These are phyloP conservation scores for Penicillium sp. DNA, from an alignment of 2,329 filamentous ascomycete genomes.

Conservation along the genomic window DNA sequence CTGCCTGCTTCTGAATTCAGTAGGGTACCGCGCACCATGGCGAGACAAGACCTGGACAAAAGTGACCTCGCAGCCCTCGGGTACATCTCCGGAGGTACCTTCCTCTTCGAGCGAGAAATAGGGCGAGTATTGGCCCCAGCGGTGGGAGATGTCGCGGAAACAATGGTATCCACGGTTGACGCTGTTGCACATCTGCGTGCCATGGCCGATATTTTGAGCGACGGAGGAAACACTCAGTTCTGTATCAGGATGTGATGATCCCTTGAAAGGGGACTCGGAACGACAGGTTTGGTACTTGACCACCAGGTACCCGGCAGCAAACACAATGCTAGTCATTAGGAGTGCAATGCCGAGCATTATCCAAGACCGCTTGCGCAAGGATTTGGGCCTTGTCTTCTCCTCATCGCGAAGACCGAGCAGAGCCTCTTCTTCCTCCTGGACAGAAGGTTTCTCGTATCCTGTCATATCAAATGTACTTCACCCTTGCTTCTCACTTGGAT, in stretches of 20 bases:
- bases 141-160: conserved; percentile 55
- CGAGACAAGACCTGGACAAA: conserved; percentile 78
- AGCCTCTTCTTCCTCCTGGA: not conserved
- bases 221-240: not conserved
- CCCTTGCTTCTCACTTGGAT: not conserved
- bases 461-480: not conserved
- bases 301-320: conserved; percentile 7
- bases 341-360: not conserved
- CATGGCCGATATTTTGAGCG: not conserved
- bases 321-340: conserved; percentile 4
- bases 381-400: not conserved
- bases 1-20: conserved; percentile 56
- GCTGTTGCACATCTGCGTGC: conserved; percentile 46
- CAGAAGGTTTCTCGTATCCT: not conserved
- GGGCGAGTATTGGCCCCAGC: conserved; percentile 85
- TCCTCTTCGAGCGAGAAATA: conserved; percentile 63
- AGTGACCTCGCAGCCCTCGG: conserved; percentile 64
- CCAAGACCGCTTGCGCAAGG: conserved; percentile 1
- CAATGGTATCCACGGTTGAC: conserved; percentile 59
- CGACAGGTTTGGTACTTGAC: conserved; percentile 8
- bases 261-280: not conserved
- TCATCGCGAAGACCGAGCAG: not conserved
- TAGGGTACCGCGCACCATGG: conserved; percentile 80
- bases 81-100: conserved; percentile 56
- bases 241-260: not conserved